Evolutionary conservation across 139 green algal species (phyloP).

Genomic region (Trebouxia sp.): DNA sequence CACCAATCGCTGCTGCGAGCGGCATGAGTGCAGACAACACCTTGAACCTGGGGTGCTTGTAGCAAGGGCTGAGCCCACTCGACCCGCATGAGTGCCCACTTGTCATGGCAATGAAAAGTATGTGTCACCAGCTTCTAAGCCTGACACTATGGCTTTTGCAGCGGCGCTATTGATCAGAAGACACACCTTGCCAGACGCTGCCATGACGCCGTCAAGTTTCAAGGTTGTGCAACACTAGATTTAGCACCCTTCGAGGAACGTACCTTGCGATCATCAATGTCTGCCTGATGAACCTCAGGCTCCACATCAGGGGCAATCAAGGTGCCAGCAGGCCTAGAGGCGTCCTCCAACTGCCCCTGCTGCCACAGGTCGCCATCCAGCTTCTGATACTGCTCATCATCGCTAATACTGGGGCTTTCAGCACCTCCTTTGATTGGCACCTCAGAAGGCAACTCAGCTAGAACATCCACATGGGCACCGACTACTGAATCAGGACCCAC

Average conservation of each 20-base stretch:
- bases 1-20: no score
- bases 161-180: no score
- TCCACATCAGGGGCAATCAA: not conserved
- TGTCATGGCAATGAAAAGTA: no score
- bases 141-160: no score
- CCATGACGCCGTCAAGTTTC: no score
- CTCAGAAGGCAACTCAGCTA: not conserved
- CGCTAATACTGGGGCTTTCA: constrained; percentile 20
- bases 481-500: not conserved
- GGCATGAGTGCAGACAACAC: no score
- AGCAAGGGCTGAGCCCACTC: no score
- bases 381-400: constrained; percentile 31
- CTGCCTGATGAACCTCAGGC: constrained; percentile 8
- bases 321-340: constrained; percentile 3
- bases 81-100: no score
- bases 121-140: no score
- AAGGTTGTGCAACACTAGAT: no score
- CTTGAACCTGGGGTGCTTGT: no score
- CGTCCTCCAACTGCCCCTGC: constrained; percentile 1
- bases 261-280: constrained; percentile 26
- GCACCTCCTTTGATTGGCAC: not conserved
- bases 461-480: not conserved
- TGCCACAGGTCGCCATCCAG: constrained; percentile 28
- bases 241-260: not conserved
- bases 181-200: no score